Conservation (phyloP, 805 yeast species). For the Saturnispora diversa region DNA sequence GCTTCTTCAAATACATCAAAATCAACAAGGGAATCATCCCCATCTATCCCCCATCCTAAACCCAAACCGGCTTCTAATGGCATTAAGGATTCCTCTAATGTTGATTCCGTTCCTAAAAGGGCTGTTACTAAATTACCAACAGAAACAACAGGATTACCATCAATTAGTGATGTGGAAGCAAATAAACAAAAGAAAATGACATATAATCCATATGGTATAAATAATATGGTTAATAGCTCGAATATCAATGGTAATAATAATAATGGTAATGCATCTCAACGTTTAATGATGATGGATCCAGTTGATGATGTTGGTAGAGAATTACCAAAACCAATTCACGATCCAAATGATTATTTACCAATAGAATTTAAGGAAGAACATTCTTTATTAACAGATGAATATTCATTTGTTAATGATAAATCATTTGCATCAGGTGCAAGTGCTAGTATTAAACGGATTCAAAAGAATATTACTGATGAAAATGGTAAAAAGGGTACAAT, state of each 20-base stretch:
- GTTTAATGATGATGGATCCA: slow-evolving; percentile 16
- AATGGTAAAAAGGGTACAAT: slow-evolving; percentile 33
- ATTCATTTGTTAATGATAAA: slow-evolving; percentile 40
- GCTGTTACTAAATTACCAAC: slow-evolving; percentile 8
- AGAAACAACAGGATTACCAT: slow-evolving; percentile 24
- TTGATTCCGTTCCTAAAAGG: slow-evolving; percentile 1
- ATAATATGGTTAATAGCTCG: slow-evolving; percentile 4
- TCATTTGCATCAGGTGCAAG: slow-evolving; percentile 71
- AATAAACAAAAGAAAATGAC: slow-evolving; percentile 35
- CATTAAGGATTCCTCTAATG: background rate
- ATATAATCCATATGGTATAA: slow-evolving; percentile 59
- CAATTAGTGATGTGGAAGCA: slow-evolving; percentile 22
- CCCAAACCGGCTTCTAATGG: too few species aligned
- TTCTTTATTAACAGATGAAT: slow-evolving; percentile 49
- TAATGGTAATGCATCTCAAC: slow-evolving; percentile 14
- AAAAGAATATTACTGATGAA: slow-evolving; percentile 19
- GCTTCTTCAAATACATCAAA: background rate
- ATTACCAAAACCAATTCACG: slow-evolving; percentile 57
- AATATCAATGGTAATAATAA: background rate
- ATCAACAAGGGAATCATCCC: background rate
- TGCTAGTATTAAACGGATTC: slow-evolving; percentile 53
- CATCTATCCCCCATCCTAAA: background rate
- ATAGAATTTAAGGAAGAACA: slow-evolving; percentile 44
- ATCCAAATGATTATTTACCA: slow-evolving; percentile 65
- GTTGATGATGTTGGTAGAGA: slow-evolving; percentile 36